Evolutionary conservation across 805 yeast species (phyloP), one percentile per base, ranked within the genome.

Genomic region (Ogataea populi-albae): DNA sequence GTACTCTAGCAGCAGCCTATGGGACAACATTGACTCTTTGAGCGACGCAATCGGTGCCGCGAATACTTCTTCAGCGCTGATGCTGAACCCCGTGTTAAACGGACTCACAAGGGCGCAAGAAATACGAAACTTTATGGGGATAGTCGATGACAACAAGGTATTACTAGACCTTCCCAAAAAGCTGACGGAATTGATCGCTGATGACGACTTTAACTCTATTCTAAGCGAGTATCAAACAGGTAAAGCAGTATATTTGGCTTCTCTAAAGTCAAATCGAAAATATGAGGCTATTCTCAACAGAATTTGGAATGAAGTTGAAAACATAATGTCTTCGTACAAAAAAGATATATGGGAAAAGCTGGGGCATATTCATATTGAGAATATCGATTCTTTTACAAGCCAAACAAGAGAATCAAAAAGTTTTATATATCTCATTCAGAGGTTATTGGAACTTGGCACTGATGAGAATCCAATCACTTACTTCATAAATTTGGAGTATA

Each of bases 391-490:
- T 11, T 42, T 45, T 8, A 41, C 50, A 23, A 47, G 34, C 26
- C 45, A 40, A 17, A 16, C 34, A 16, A 20, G 41, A 3, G 48
- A 40, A 5, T 33, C 48, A 6, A 34, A 40, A 14, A 49, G 53
- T 18, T 69, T 73, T 40, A 48, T 72, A 15, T 62, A 66, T 8
- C 51, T 69, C 9, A 71, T 81, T 17, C 66, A 71, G n/a, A 74
- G 72, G 45, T 61, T 83, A 22, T 56, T 79, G 29, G 86, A 81
- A 42, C 61, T 84, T 22, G 82, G 79, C n/a, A 69, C 73, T 2
- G 79, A 75, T 37, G 55, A 54, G 26, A 81, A 77, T 52, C 91
- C 91, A 4, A 73, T 82, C 5, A 54, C 68, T 16, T 76, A 71
- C 35, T 83, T 87, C 78, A 68, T 83, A 19, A 62, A 69, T 26